These are phyloP conservation scores for Anthoceros angustus DNA, from an alignment of 225 moss, liverwort and hornwort species.

Conservation along the genomic window DNA sequence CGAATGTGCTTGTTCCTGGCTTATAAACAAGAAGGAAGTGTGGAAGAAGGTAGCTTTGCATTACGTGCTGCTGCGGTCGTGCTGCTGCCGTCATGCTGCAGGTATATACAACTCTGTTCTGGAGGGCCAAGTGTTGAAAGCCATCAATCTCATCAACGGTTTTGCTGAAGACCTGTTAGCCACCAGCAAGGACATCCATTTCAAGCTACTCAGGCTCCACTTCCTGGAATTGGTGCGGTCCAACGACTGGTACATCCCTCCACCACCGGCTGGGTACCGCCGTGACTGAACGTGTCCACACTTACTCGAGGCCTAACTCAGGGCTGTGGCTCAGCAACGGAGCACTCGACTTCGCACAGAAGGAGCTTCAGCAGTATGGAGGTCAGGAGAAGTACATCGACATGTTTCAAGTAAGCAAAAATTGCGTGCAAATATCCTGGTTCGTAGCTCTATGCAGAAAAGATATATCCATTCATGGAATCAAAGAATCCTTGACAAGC, in stretches of 20 bases:
- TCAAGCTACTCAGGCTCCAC: conserved; percentile 67
- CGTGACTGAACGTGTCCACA: background rate
- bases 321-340: conserved; percentile 43
- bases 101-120: conserved; percentile 74
- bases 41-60: background rate
- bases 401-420: conserved; percentile 42
- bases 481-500: background rate
- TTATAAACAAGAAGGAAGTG: background rate
- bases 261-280: background rate
- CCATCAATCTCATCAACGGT: conserved; percentile 67
- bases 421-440: too few species aligned
- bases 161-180: conserved; percentile 68
- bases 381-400: conserved; percentile 45
- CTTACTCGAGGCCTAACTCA: background rate
- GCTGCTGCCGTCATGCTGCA: conserved; percentile 24
- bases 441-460: conserved; percentile 10
- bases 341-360: conserved; percentile 79
- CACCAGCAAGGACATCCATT: conserved; percentile 65
- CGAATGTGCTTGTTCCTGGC: background rate
- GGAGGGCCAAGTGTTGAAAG: conserved; percentile 70
- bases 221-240: conserved; percentile 86
- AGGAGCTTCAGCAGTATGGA: conserved; percentile 57
- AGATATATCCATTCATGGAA: background rate
- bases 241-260: conserved; percentile 52
- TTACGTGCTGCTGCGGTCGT: background rate